A percentile compares a stretch with the other conserved stretches of the same genome.
Conservation (phyloP, 2,329 filamentous ascomycete genomes). For the Penicillium frequentans region DNA sequence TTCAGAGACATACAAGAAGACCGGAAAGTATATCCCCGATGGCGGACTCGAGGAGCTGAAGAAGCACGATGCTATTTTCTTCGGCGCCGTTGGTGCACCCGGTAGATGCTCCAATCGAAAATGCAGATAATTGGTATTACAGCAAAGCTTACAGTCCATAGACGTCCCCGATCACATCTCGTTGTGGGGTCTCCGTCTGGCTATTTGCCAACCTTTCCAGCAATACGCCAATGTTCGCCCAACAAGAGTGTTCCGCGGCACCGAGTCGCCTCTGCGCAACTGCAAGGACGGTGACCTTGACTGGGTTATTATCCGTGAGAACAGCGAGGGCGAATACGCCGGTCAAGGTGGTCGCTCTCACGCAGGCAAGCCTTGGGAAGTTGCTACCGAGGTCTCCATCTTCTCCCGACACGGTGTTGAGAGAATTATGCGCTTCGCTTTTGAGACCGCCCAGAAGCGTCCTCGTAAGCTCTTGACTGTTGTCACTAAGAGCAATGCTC, state of each 20-base stretch:
- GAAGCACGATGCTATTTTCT: slow-evolving; percentile 65
- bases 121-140: too few species aligned
- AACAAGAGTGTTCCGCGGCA: slow-evolving; percentile 62
- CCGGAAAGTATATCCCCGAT: slow-evolving; percentile 64
- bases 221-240: slow-evolving; percentile 70
- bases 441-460: slow-evolving; percentile 59
- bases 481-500: slow-evolving; percentile 66
- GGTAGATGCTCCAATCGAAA: slow-evolving; percentile 29
- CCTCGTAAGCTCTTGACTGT: slow-evolving; percentile 61
- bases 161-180: slow-evolving; percentile 67
- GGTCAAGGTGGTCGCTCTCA: slow-evolving; percentile 65
- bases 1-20: slow-evolving; percentile 65
- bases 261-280: slow-evolving; percentile 57
- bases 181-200: slow-evolving; percentile 66
- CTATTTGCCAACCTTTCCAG: slow-evolving; percentile 66
- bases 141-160: slow-evolving; percentile 12
- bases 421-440: slow-evolving; percentile 63
- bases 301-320: slow-evolving; percentile 68
- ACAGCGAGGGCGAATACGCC: slow-evolving; percentile 66
- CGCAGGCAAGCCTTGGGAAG: slow-evolving; percentile 59
- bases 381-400: slow-evolving; percentile 62
- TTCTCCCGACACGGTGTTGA: slow-evolving; percentile 63
- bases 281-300: slow-evolving; percentile 60
- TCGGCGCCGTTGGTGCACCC: slow-evolving; percentile 66
- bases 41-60: slow-evolving; percentile 59